Base-by-base conservation (phyloP, 768 basidiomycete species). In the Leccinum sublutescens region DNA sequence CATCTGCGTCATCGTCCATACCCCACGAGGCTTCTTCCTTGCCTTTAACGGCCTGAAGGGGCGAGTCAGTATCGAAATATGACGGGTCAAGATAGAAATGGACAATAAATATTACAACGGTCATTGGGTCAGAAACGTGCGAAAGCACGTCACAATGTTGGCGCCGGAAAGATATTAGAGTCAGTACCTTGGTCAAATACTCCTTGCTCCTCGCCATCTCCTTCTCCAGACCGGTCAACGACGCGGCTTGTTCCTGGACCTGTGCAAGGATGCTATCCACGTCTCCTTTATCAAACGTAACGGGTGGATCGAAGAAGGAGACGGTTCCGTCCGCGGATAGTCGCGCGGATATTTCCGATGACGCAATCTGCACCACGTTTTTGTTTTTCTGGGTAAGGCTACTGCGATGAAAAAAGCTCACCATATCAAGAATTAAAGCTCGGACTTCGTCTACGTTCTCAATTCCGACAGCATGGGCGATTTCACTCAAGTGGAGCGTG, bases 401-500 rank as follows among this genome's bases (percentile, higher is more conserved):
- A 11, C 31, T 19, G 8, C 12, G 5, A 19, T 1, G n/a, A 12
- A 23, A 11, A 43, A 51, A 15, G 36, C 80, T 56, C 59, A 92
- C 92, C 92, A 94, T 93, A 73, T 81, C 85, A 5, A 91, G 68
- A 19, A 94, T 73, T 51, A 91, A 67, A 3, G 75, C 75, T 29
- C 85, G 78, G 11, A 86, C 85, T 49, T 84, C 82, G 14, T 80
- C 82, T 52, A 81, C 79, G 23, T 66, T 78, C 4, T 81, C 76
- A 19, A 78, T 71, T 3, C 74, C 77, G 29, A 80, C 64, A 2
- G 71, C 66, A 15, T 77, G 78, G 3, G 82, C 87, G 52, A 95
- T 91, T 62, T 94, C 90, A 0, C 79, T 73, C 8, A 95, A 74
- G 36, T 86, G 82, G 15, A 93, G 83, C 0, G 89, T 91, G 43